Percentiles rank a stretch among this genome's conserved stretches.
Conservation (phyloP, 2,329 filamentous ascomycete species). For the Ambrosiella xylebori region DNA sequence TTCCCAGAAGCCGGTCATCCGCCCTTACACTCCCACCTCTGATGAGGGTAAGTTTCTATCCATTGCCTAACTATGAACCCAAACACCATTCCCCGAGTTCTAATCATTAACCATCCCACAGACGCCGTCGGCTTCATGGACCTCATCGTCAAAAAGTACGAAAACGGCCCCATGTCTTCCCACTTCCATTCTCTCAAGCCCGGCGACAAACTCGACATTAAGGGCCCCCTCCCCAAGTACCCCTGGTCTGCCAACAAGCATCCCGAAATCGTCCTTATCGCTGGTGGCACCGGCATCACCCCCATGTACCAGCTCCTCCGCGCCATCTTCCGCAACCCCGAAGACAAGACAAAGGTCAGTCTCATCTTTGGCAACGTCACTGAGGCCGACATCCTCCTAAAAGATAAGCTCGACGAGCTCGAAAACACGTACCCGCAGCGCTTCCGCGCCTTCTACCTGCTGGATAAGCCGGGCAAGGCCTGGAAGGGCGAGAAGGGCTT, state of each 20-base stretch:
- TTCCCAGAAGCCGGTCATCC: conserved; percentile 68
- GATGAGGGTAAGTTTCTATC: conserved; percentile 48
- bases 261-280: conserved; percentile 68
- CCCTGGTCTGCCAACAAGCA: conserved; percentile 83
- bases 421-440: conserved; percentile 92
- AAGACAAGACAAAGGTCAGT: conserved; percentile 95
- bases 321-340: conserved; percentile 86
- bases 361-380: conserved; percentile 81
- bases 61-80: neutral
- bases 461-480: conserved; percentile 65
- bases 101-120: conserved; percentile 19
- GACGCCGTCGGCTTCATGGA: conserved; percentile 67
- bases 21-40: conserved; percentile 83
- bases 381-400: conserved; percentile 83
- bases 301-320: conserved; percentile 94
- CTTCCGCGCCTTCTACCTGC: conserved; percentile 86
- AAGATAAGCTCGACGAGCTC: conserved; percentile 65
- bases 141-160: conserved; percentile 83
- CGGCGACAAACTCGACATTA: conserved; percentile 73
- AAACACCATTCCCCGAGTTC: conserved; percentile 1
- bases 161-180: conserved; percentile 75
- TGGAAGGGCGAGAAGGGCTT: conserved; percentile 65
- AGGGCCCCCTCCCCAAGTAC: conserved; percentile 93
- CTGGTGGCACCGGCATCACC: conserved; percentile 93
- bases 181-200: conserved; percentile 72